These are phyloP conservation scores for Russula abietina DNA, from an alignment of 768 basidiomycete species.

Conservation along the genomic window DNA sequence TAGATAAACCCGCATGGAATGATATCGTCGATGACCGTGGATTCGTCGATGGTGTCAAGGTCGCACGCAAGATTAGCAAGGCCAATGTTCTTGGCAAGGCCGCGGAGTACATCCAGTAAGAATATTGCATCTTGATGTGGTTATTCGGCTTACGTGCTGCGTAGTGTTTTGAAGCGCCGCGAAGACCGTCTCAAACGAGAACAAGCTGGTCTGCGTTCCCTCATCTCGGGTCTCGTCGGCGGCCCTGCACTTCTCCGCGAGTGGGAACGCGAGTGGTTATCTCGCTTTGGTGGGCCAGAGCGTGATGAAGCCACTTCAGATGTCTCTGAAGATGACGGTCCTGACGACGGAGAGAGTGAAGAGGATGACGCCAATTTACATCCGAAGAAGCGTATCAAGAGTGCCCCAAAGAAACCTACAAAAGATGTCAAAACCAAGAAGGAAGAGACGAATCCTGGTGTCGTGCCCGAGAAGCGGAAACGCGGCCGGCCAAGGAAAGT, in stretches of 20 bases:
- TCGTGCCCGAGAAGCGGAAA: conserved; percentile 71
- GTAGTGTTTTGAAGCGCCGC: conserved; percentile 71
- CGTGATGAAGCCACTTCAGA: conserved; percentile 49
- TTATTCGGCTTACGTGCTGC: background rate
- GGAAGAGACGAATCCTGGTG: conserved; percentile 28
- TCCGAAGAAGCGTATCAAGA: conserved; percentile 60
- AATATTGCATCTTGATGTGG: background rate
- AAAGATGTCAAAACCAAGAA: conserved; percentile 43
- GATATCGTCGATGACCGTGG: conserved; percentile 77
- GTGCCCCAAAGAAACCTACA: conserved; percentile 32
- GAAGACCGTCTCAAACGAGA: conserved; percentile 67
- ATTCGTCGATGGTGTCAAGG: conserved; percentile 87
- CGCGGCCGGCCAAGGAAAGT: conserved; percentile 77
- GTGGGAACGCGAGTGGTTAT: conserved; percentile 73
- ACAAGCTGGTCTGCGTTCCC: conserved; percentile 64
- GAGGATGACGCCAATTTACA: conserved; percentile 37
- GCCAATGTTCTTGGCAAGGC: conserved; percentile 87
- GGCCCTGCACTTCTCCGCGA: conserved; percentile 63
- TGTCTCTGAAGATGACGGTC: conserved; percentile 41
- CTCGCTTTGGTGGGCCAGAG: conserved; percentile 70
- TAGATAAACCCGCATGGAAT: conserved; percentile 23
- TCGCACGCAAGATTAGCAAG: conserved; percentile 86
- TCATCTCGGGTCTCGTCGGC: conserved; percentile 66
- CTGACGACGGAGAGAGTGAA: conserved; percentile 45
- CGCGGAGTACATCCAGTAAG: conserved; percentile 76